These are phyloP conservation scores for Nidula microcarpa DNA, from an alignment of 768 basidiomycete species.

Conservation along the genomic window DNA sequence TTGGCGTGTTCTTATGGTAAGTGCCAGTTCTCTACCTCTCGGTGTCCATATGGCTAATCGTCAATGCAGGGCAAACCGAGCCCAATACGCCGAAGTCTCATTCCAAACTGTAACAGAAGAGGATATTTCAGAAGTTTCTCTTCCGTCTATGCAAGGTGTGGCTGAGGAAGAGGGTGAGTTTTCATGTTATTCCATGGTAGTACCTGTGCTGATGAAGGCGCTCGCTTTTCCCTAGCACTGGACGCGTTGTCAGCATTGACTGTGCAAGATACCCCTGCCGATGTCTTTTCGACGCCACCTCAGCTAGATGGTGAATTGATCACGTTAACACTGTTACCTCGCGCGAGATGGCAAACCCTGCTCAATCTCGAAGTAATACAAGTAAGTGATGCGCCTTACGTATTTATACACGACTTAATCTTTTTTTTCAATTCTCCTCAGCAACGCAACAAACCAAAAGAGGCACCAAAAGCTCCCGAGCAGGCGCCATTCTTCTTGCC, in stretches of 20 bases:
- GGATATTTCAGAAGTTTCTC: conserved; percentile 59
- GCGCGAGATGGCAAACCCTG: conserved; percentile 95
- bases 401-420: neutral
- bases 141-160: conserved; percentile 84
- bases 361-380: conserved; percentile 94
- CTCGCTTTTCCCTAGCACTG: conserved; percentile 42
- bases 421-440: conserved; percentile 20
- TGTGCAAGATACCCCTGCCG: conserved; percentile 54
- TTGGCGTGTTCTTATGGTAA: conserved; percentile 93
- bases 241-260: conserved; percentile 67
- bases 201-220: neutral
- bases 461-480: conserved; percentile 92
- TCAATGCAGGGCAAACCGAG: conserved; percentile 81
- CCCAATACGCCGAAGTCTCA: conserved; percentile 86
- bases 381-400: conserved; percentile 34
- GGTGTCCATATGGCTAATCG: conserved; percentile 1
- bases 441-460: conserved; percentile 96
- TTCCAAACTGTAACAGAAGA: conserved; percentile 78
- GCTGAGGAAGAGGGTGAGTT: conserved; percentile 75
- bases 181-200: neutral
- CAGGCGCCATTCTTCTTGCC: conserved; percentile 97
- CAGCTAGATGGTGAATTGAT: conserved; percentile 90
- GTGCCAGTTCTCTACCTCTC: conserved; percentile 7
- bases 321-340: conserved; percentile 87
- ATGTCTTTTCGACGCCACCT: conserved; percentile 81